Evolutionary conservation across 1,139 yeast species (phyloP).

Genomic region (Protomyces pachydermus): DNA sequence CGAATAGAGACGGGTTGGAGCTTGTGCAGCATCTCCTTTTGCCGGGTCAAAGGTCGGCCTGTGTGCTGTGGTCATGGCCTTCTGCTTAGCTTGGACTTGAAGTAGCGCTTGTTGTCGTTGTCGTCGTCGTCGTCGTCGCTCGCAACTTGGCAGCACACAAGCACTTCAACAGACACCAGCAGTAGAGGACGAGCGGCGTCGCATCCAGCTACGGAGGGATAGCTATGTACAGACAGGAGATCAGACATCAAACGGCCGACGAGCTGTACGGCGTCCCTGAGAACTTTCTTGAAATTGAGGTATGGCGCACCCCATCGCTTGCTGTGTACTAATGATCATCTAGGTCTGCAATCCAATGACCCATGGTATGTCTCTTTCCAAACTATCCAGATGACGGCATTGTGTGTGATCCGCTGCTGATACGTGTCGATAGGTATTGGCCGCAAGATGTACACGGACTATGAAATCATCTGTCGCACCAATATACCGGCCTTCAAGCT

Average conservation of each 20-base stretch:
- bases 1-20: slow-evolving; percentile 53
- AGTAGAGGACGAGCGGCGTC: no score
- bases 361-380: slow-evolving; percentile 47
- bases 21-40: slow-evolving; percentile 53
- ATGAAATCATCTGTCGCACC: slow-evolving; percentile 69
- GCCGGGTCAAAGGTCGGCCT: slow-evolving; percentile 80
- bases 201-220: not conserved
- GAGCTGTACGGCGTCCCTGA: slow-evolving; percentile 94
- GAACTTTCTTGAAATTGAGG: slow-evolving; percentile 87
- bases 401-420: not conserved
- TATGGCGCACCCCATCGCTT: slow-evolving; percentile 32
- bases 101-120: no score
- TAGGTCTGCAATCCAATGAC: slow-evolving; percentile 69
- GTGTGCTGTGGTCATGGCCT: slow-evolving; percentile 22
- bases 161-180: no score
- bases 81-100: no score
- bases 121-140: no score
- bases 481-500: slow-evolving; percentile 76
- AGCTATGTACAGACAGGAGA: slow-evolving; percentile 24
- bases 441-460: slow-evolving; percentile 69
- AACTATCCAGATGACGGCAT: not conserved
- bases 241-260: slow-evolving; percentile 57
- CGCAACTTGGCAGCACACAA: no score
- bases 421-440: slow-evolving; percentile 40
- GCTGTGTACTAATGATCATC: not conserved